Base-by-base conservation (phyloP, 202 grass and related monocot genomes). In the Zoysia matrella region DNA sequence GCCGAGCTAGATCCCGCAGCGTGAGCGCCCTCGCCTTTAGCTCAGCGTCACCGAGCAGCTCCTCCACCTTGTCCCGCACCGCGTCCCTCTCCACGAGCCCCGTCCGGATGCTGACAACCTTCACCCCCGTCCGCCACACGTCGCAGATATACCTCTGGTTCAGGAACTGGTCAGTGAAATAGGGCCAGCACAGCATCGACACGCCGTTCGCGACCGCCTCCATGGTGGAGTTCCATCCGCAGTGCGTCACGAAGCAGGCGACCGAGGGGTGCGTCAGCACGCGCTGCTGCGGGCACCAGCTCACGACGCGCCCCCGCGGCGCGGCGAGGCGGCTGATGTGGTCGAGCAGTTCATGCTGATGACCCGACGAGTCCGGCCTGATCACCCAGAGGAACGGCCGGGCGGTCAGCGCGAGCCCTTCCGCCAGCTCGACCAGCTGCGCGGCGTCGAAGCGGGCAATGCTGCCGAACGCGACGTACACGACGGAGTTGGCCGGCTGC, bases 401-500 rank as follows among this genome's bases (percentile, higher is more conserved):
- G 8, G 49, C 73, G 2, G 76, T 74, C 42, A 80, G 71, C n/a
- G 47, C 58, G 45, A 86, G 77, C 2, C 60, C 60, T 52, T 80
- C 69, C 8, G 84, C 75, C 1, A 86, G 69, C 76, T 86, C 84
- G 10, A 69, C 55, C 5, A 86, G 69, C 71, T 86, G 77, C 58
- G 18, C 69, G 3, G 46, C 42, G 57, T 57, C 76, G 66, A 69
- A 22, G 14, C 62, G 22, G 11, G 76, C 67, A 60, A 86, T n/a
- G 84, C 84, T 86, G 48, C 84, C 84, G 62, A 81, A 86, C 46
- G 84, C 75, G 40, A 86, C 76, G 73, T 86, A 85, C 47, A 85
- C 73, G 50, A 85, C 83, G 42, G 83, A 86, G 47, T 1, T 4
- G 6, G 64, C 60, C 52, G 69, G 68, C 60, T 75, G 84, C 41